A percentile compares a stretch with the other conserved stretches of the same genome.
These are phyloP conservation scores for Sphaerulina vaccinii DNA, from an alignment of 2,329 filamentous ascomycete genomes.

Conservation along the genomic window DNA sequence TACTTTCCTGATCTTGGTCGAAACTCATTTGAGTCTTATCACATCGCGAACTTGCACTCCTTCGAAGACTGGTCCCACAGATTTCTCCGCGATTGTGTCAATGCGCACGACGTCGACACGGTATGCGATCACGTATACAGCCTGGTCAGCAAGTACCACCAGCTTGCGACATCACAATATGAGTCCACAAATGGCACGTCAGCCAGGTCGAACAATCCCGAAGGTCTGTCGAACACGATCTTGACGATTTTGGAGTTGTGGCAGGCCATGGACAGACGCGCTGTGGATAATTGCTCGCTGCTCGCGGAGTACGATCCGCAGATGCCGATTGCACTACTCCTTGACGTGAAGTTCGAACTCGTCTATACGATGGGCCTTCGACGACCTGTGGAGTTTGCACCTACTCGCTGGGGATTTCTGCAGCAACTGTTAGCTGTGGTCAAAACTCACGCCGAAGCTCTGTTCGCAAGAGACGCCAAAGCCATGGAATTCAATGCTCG, in stretches of 20 bases:
- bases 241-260: conserved; percentile 56
- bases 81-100: background rate
- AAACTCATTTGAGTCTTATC: background rate
- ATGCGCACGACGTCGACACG: background rate
- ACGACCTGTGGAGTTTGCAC: conserved; percentile 41
- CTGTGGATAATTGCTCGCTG: conserved; percentile 46
- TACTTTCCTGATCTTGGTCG: conserved; percentile 18
- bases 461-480: conserved; percentile 11
- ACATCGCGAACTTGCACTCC: conserved; percentile 8
- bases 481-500: conserved; percentile 16
- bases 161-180: background rate
- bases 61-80: conserved; percentile 9
- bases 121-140: background rate
- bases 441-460: background rate
- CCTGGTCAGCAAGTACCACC: background rate
- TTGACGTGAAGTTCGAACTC: conserved; percentile 43
- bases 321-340: conserved; percentile 52
- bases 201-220: background rate
- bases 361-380: conserved; percentile 48
- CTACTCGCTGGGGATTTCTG: conserved; percentile 40
- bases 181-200: background rate
- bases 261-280: conserved; percentile 55
- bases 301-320: conserved; percentile 53
- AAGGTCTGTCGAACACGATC: background rate
- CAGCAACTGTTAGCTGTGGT: conserved; percentile 40